phyloP scores from a whole-genome alignment of 208 protist species.

The Acanthamoeba castellanii region DNA sequence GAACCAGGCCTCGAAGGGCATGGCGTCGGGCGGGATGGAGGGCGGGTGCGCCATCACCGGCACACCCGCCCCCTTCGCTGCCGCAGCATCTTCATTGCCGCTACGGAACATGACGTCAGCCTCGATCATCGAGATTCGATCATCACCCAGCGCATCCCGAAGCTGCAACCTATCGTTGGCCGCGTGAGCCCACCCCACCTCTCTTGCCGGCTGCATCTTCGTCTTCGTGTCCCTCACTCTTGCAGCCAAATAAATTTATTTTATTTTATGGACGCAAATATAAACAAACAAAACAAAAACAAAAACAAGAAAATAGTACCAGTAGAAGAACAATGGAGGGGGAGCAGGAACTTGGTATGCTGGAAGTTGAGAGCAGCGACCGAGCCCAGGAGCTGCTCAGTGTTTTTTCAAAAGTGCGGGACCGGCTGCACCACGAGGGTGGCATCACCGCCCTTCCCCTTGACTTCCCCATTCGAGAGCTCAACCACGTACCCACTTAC shows the following conservation, averaged over 20 bases:
- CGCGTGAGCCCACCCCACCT: constrained; percentile 24
- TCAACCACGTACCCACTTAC: neutral
- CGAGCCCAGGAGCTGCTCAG: neutral
- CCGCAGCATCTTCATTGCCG: neutral
- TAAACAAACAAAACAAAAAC: too few relatives aligned
- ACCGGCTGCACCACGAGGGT: constrained; percentile 9
- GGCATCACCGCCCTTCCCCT: constrained; percentile 41
- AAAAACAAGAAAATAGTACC: too few relatives aligned
- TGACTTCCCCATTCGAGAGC: constrained; percentile 16
- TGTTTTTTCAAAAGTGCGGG: neutral
- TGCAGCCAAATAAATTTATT: too few relatives aligned
- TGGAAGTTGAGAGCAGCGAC: neutral
- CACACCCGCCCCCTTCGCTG: neutral
- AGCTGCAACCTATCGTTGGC: neutral
- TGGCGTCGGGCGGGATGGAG: constrained; percentile 21
- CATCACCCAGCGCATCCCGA: neutral
- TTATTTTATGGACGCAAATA: too few relatives aligned
- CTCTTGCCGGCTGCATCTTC: neutral
- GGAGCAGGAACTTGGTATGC: too few relatives aligned
- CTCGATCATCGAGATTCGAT: neutral
- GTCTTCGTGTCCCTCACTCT: neutral
- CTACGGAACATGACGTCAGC: constrained; percentile 46
- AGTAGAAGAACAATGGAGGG: too few relatives aligned
- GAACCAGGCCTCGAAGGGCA: constrained; percentile 8
- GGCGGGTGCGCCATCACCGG: constrained; percentile 63